Evolutionary conservation across 257 asterid species (phyloP).

Genomic region (Nicotiana paniculata): DNA sequence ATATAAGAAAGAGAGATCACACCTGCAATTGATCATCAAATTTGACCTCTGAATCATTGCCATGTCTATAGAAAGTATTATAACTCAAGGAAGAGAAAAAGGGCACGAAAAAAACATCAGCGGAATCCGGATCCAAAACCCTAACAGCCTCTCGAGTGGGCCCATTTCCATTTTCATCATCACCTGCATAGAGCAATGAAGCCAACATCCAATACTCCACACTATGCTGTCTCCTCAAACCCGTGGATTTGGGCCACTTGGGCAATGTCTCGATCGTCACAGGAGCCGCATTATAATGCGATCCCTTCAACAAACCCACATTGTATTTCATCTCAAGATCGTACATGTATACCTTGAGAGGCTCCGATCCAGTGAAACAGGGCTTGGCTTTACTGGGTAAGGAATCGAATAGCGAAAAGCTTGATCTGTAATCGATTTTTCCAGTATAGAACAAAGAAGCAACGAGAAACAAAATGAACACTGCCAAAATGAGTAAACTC

Average conservation of each 20-base stretch:
- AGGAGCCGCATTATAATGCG: constrained; percentile 13
- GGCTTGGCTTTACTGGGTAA: constrained; percentile 15
- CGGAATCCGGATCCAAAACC: constrained; percentile 65
- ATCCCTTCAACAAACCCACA: constrained; percentile 30
- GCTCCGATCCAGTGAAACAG: constrained; percentile 17
- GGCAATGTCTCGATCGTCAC: constrained; percentile 32
- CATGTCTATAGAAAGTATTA: constrained; percentile 48
- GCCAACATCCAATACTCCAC: constrained; percentile 59
- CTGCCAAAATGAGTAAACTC: neutral
- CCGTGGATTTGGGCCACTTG: constrained; percentile 34
- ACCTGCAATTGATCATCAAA: constrained; percentile 84
- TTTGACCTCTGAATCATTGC: constrained; percentile 49
- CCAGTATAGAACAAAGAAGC: constrained; percentile 8
- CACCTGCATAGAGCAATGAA: constrained; percentile 29
- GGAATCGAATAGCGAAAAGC: constrained; percentile 16
- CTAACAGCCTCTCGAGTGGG: constrained; percentile 53
- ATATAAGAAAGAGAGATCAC: constrained; percentile 19
- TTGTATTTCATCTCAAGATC: constrained; percentile 39
- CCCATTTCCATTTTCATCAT: constrained; percentile 14
- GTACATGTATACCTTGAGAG: constrained; percentile 39
- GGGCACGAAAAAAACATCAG: constrained; percentile 80
- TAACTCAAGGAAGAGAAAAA: constrained; percentile 84
- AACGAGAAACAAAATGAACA: constrained; percentile 8
- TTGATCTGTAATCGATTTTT: constrained; percentile 22
- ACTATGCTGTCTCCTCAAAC: constrained; percentile 44